A percentile compares a stretch with the other conserved stretches of the same genome.
phyloP scores from a whole-genome alignment of 192 early-diverging fungal genomes.

The Mortierella antarctica region DNA sequence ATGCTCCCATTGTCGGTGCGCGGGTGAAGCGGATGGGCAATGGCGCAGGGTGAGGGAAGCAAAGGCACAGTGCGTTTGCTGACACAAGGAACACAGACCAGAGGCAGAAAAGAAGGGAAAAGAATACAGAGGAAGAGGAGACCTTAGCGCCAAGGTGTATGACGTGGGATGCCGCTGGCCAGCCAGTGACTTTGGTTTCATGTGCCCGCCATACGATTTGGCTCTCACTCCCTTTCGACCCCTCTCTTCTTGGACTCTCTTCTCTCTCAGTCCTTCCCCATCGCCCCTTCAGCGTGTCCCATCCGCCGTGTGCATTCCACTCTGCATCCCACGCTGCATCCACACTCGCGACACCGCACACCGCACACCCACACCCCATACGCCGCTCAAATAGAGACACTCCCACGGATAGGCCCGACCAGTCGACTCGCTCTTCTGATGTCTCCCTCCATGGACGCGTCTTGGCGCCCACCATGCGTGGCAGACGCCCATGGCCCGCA shows the following conservation, averaged over 20 bases:
- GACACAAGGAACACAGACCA: too few relatives aligned
- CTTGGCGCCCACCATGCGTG: constrained; percentile 11
- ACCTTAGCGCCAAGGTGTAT: too few relatives aligned
- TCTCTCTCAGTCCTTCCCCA: background rate
- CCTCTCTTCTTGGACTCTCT: constrained; percentile 6
- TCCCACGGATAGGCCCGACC: too few relatives aligned
- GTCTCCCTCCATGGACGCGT: constrained; percentile 38
- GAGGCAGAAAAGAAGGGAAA: background rate
- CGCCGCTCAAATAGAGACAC: too few relatives aligned
- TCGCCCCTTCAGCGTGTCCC: background rate
- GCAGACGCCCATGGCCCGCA: background rate
- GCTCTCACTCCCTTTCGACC: background rate
- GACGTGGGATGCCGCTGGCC: background rate
- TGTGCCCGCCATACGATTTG: background rate
- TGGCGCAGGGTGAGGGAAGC: too few relatives aligned
- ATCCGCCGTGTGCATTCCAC: background rate
- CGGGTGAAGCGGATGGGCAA: too few relatives aligned
- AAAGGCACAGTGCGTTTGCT: too few relatives aligned
- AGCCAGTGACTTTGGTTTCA: background rate
- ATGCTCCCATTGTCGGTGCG: too few relatives aligned
- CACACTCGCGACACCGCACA: background rate
- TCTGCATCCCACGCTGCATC: background rate
- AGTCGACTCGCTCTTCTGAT: background rate
- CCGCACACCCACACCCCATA: too few relatives aligned
- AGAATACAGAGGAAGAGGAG: background rate